A percentile compares a stretch with the other conserved stretches of the same genome.
Evolutionary conservation across 768 basidiomycete genomes (phyloP).

Genomic region (Suillus brevipes): DNA sequence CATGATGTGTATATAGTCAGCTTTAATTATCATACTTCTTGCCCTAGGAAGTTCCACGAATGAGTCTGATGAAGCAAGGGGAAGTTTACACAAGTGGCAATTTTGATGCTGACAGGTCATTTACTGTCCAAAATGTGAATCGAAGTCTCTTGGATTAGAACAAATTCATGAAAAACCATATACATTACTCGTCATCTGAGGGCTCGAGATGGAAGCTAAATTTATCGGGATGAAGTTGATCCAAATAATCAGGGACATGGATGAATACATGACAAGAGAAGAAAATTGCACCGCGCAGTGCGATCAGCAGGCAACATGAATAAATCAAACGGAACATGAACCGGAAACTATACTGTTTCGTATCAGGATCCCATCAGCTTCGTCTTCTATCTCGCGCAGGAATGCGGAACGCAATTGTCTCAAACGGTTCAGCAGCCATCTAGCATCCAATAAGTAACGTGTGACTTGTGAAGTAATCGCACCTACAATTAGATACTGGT

Average conservation of each 20-base stretch:
- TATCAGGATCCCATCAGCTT: constrained; percentile 96
- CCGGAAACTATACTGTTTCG: constrained; percentile 97
- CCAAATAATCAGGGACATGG: background rate
- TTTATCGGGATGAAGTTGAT: background rate
- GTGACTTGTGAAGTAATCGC: constrained; percentile 1
- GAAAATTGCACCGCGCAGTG: background rate
- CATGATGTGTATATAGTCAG: background rate
- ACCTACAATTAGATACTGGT: constrained; percentile 96
- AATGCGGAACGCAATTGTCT: constrained; percentile 98
- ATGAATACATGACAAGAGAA: background rate
- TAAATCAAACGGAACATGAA: constrained; percentile 82
- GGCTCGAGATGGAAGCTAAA: background rate
- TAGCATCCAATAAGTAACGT: constrained; percentile 40
- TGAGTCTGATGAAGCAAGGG: constrained; percentile 25
- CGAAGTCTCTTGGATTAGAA: background rate
- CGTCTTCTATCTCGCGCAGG: constrained; percentile 98
- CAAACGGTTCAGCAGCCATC: constrained; percentile 99
- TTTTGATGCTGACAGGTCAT: constrained; percentile 32
- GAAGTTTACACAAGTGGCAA: constrained; percentile 26
- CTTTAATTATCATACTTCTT: constrained; percentile 17
- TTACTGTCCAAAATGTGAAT: constrained; percentile 2
- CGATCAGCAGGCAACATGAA: constrained; percentile 19
- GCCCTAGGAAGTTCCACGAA: constrained; percentile 23
- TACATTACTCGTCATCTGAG: constrained; percentile 2
- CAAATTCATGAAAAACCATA: background rate